Evolutionary conservation across 2,329 filamentous ascomycete genomes (phyloP), one percentile per base, ranked within the genome.

Genomic region (Aureobasidium zeae): DNA sequence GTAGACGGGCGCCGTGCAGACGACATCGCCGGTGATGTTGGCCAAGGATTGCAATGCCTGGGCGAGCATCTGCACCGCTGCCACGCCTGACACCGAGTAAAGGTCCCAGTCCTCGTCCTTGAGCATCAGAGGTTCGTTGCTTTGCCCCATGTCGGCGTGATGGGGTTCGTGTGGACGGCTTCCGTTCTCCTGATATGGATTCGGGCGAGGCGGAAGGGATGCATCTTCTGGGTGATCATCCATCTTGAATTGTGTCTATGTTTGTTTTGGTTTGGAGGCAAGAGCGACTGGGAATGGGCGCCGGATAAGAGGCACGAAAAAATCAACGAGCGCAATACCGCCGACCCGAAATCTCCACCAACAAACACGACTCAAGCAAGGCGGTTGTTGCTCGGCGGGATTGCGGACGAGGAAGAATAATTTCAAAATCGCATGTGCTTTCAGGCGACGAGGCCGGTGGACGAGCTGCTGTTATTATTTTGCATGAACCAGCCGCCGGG

Each of bases 1-100:
- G 30, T 43, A 43, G 2, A 80, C 73, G 4, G 83, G 81, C 44
- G 82, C 84, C n/a, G 81, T 91, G 12, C 82, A 83, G 16, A 84
- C 85, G 10, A 91, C 71, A 56, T 94, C 85, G 57, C 84, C 83
- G 2, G 82, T 85, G 47, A 81, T 70, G 50, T 74, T 73, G 20
- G 86, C 81, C 39, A 91, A 71, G 3, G 77, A 72, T 54, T 66
- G 58, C 12, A 70, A 56, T 10, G 63, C 61, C 28, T 77, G 72
- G 52, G 80, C 80, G n/a, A 96, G 73, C 50, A 94, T 69, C 56
- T 81, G 83, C 56, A 96, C 73, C 4, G 88, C 88, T 2, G 79
- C 79, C 39, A 81, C 70, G 3, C 86, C 78, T 1, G 78, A 68
- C 48, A 95, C 72, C 39, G 75, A 75, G 64, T 83, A 84, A 49